A percentile compares a stretch with the other conserved stretches of the same genome.
Conservation (phyloP, 257 asterid species). For the Pogostemon cablin region DNA sequence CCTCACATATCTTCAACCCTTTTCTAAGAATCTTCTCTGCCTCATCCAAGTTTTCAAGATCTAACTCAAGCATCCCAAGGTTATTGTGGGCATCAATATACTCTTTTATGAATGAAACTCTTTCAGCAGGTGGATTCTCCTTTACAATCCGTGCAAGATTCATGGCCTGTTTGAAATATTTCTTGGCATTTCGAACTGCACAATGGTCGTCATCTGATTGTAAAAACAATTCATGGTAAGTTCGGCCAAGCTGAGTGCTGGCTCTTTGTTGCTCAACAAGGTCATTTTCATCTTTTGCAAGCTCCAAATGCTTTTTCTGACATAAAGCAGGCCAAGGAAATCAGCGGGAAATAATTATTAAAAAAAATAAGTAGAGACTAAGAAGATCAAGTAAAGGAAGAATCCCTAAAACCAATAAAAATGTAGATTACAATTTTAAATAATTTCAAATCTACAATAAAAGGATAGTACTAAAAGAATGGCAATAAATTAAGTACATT, state of each 20-base stretch:
- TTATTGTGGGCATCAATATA: conserved; percentile 93
- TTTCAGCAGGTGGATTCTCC: conserved; percentile 43
- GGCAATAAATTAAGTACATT: neutral
- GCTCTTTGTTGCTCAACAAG: conserved; percentile 94
- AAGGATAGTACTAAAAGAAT: neutral
- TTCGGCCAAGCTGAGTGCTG: conserved; percentile 93
- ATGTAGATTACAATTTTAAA: neutral
- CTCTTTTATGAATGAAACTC: conserved; percentile 62
- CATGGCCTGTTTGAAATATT: conserved; percentile 75
- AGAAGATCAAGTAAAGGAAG: conserved; percentile 3
- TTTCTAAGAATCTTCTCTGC: conserved; percentile 65
- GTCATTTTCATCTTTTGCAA: conserved; percentile 70
- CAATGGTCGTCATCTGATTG: conserved; percentile 76
- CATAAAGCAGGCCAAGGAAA: neutral
- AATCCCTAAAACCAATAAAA: neutral
- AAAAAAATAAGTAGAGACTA: neutral
- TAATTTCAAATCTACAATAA: neutral
- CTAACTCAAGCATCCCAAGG: conserved; percentile 90
- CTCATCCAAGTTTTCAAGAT: conserved; percentile 75
- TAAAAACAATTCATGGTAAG: conserved; percentile 84
- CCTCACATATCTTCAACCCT: conserved; percentile 81
- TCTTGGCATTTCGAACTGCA: conserved; percentile 70
- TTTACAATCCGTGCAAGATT: conserved; percentile 62
- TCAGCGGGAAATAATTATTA: neutral
- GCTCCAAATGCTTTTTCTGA: conserved; percentile 86